phyloP scores from a whole-genome alignment of 164 flowering plant species.

The Tetrastigma voinierianum region DNA sequence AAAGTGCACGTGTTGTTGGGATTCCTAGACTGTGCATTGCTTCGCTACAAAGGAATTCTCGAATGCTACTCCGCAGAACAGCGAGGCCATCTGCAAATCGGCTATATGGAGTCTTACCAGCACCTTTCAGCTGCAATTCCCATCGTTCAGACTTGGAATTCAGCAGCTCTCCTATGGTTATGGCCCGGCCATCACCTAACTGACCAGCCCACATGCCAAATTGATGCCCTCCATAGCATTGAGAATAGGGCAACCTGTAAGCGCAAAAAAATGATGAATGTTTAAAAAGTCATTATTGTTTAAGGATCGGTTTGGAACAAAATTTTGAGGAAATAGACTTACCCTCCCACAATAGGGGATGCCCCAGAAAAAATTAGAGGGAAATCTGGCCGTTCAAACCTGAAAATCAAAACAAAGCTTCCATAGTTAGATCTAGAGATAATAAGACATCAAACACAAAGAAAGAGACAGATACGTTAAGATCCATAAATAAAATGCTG shows the following conservation, averaged over 20 bases:
- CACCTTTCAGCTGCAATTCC: slow-evolving; percentile 98
- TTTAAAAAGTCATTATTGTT: neutral
- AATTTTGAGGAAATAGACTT: slow-evolving; percentile 33
- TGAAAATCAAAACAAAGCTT: slow-evolving; percentile 28
- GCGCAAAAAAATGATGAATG: neutral
- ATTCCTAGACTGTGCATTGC: slow-evolving; percentile 93
- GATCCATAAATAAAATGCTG: neutral
- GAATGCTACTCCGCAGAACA: slow-evolving; percentile 91
- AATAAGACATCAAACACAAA: neutral
- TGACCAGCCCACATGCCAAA: slow-evolving; percentile 99
- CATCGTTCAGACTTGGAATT: slow-evolving; percentile 84
- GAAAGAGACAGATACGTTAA: neutral
- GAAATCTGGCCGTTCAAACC: slow-evolving; percentile 89
- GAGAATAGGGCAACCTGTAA: slow-evolving; percentile 84
- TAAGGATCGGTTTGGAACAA: neutral
- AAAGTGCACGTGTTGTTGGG: slow-evolving; percentile 95
- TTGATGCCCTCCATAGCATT: slow-evolving; percentile 99
- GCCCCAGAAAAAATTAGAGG: slow-evolving; percentile 84
- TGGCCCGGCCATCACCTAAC: slow-evolving; percentile 97
- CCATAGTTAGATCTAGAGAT: neutral
- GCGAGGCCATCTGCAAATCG: slow-evolving; percentile 99
- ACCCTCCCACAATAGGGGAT: slow-evolving; percentile 73
- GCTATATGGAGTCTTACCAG: slow-evolving; percentile 98
- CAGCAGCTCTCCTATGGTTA: slow-evolving; percentile 85
- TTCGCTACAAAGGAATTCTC: slow-evolving; percentile 99